Evolutionary conservation across 305 asterid genomes (phyloP), one percentile per base, ranked within the genome.

Genomic region (Andrographis paniculata): DNA sequence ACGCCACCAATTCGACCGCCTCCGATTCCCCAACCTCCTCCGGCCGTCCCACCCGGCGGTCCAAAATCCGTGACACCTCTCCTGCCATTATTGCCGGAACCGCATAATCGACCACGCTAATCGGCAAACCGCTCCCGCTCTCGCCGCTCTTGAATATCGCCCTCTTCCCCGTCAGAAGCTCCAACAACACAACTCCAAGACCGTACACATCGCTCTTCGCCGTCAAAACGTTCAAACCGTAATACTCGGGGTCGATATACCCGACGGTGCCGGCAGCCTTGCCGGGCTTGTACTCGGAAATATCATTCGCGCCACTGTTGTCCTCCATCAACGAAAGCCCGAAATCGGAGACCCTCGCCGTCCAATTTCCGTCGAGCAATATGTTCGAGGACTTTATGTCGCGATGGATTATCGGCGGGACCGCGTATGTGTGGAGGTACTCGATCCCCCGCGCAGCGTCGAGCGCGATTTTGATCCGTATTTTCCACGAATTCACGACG

Each of bases 361-460:
- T 65, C 99, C 99, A 91, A 24, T 72, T 72, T 1, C 64, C 69
- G 44, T 91, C 96, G 4, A 91, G 70, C 51, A 91, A 56, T 28
- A 91, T 91, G 61, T 91, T 91, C 0, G 99, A 91, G 0, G 99
- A 76, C 69, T 91, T 91, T 18, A 91, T 91, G 45, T 91, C 99
- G 2, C 96, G 61, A 44, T 91, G 99, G 17, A 91, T 91, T 13
- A 91, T 91, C 0, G 99, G 83, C 0, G 99, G 99, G 14, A 86
- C 99, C 0, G 99, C 99, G 16, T 91, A 91, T 42, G 64, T 86
- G 54, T 91, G 96, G 4, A 91, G 70, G 33, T 91, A 91, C 69
- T 91, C 99, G 7, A 91, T 83, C 19, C 99, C 99, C 13, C 99
- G 91, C 5, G 96, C 86, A 0, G 99, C 95, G 16, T 86, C 95